Evolutionary conservation across 2,329 filamentous ascomycete species (phyloP).

Genomic region (Metarhizium anisopliae): DNA sequence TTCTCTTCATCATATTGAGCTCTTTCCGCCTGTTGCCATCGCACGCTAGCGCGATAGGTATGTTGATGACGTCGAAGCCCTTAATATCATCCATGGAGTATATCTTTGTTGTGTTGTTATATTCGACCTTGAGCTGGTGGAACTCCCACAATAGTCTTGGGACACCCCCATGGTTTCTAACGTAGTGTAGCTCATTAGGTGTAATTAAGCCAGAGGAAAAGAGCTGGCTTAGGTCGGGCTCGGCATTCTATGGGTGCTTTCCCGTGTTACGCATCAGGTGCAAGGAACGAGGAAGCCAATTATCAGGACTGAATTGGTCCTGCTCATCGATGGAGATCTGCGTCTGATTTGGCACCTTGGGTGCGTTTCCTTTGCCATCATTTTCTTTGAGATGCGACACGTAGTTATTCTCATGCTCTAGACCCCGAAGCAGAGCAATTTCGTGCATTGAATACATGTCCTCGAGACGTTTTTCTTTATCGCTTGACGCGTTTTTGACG

Average conservation of each 20-base stretch:
- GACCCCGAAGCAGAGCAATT: slow-evolving; percentile 28
- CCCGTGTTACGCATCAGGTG: slow-evolving; percentile 41
- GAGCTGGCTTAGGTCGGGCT: slow-evolving; percentile 31
- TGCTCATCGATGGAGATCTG: slow-evolving; percentile 12
- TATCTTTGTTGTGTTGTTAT: slow-evolving; percentile 21
- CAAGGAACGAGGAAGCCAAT: slow-evolving; percentile 39
- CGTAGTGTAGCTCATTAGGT: slow-evolving; percentile 40
- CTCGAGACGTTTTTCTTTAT: slow-evolving; percentile 3
- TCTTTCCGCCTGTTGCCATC: slow-evolving; percentile 43
- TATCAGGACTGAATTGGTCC: slow-evolving; percentile 44
- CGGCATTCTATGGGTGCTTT: slow-evolving; percentile 44
- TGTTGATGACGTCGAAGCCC: slow-evolving; percentile 35
- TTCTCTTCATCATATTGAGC: slow-evolving; percentile 38
- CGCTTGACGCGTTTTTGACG: slow-evolving; percentile 2
- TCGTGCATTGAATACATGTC: slow-evolving; percentile 29
- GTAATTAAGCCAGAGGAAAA: slow-evolving; percentile 40
- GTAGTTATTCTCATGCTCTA: slow-evolving; percentile 35
- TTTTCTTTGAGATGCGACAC: slow-evolving; percentile 30
- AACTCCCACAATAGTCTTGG: slow-evolving; percentile 40
- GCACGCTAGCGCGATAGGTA: slow-evolving; percentile 37
- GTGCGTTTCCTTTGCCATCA: slow-evolving; percentile 17
- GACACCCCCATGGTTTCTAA: slow-evolving; percentile 43
- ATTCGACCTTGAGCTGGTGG: slow-evolving; percentile 35
- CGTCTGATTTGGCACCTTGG: slow-evolving; percentile 11
- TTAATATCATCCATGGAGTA: slow-evolving; percentile 35